Evolutionary conservation across 345 rosid species (phyloP), one percentile per base, ranked within the genome.

Genomic region (Jatropha curcas): DNA sequence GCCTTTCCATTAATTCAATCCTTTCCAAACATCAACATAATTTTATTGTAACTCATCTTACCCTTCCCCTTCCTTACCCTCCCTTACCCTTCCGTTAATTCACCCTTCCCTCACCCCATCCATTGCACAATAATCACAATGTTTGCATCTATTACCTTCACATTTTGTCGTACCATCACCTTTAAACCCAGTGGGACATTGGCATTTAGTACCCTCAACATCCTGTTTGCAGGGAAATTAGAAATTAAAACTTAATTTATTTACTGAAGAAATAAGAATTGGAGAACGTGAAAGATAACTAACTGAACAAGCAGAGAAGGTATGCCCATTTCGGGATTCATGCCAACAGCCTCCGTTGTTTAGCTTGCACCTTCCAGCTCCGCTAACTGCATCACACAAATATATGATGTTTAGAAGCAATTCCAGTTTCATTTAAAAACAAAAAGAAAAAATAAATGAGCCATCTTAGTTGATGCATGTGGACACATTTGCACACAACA

Each of bases 151-250:
- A 88, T 80, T 71, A 96, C 98, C 99, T 71, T 74, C 84, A 68
- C 99, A 96, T 70, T 78, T 91, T 67, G 87, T 93, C 63, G 84
- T 75, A 65, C 98, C 98, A 9, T 93, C 98, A 39, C 99, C 99
- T 81, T 83, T 90, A 50, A 93, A 91, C 60, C 99, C 99, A 1
- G 81, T 73, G 78, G 99, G 99, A 68, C 99, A 96, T 57, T 91
- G 81, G 70, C 99, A 96, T 65, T 88, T 91, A 71, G 77, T 86
- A 70, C 61, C 88, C 71, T 86, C 94, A 51, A 65, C 68, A 82
- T 88, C 98, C 99, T 95, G 84, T 63, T 78, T 31, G 70, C 53
- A 71, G 70, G 43, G 30, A 59, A 48, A 66, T 68, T 63, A 84
- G 65, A 76, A 75, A 19, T 61, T 77, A 3, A 72, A 53, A 13